Base-by-base conservation (phyloP, 2,329 filamentous ascomycete genomes). In the Pseudogymnoascus sp. region DNA sequence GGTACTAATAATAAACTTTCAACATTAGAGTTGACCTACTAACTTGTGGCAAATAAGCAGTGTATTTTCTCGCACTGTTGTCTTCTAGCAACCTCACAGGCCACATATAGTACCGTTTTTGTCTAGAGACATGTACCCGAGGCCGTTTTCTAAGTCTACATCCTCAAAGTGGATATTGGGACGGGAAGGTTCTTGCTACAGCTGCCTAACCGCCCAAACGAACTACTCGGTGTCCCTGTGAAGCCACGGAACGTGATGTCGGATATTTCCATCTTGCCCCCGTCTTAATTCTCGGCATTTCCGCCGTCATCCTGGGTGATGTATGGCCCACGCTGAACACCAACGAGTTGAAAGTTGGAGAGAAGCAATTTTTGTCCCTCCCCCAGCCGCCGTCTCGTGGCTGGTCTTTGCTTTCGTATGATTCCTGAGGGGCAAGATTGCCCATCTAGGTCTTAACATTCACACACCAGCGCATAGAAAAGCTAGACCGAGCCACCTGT, bases 381-480 rank as follows among this genome's bases (percentile, higher is more conserved):
- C 82, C 82, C 78, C 81, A 83, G 16, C 81, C 81, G 12, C 77
- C 80, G 10, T 81, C 81, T 4, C 78, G 74, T 3, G 81, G 80
- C 37, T 76, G 69, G 19, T 74, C 76, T 6, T 72, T 79, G 61
- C 73, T 78, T 66, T 84, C 81, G 66, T 84, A 84, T 6, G 68
- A 70, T 16, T 69, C 68, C 65, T 82, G 78, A 0, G 74, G 74
- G 0, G 79, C 75, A 2, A 77, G 74, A 1, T 72, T 76, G 3
- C 82, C 81, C 3, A 82, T 74, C 78, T 80, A 84, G 0, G 81
- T 83, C 68, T 84, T 84, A 69, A 84, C 81, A 66, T 83, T 83
- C 0, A 78, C 80, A 12, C 72, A 71, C 64, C 78, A 77, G 61
- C 78, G 72, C 73, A 80, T 78, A 64, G 19, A 4, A 12, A 21